Evolutionary conservation across 2,329 filamentous ascomycete genomes (phyloP).

Genomic region (Alternaria triticina): DNA sequence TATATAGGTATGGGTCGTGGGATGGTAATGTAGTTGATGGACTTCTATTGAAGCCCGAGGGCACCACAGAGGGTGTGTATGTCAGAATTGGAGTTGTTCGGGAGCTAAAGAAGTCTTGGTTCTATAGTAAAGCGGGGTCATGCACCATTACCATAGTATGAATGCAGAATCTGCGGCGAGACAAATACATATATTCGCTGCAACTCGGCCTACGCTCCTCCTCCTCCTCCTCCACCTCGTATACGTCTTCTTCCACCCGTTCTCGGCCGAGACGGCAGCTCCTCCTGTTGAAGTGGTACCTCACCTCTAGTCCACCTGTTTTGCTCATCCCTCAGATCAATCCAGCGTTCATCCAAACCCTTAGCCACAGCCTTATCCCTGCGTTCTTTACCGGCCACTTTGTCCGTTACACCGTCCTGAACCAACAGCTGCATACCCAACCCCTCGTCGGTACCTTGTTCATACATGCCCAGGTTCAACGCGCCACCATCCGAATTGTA

Average conservation of each 20-base stretch:
- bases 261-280: slow-evolving; percentile 9
- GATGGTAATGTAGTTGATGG: too few relatives aligned
- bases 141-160: too few relatives aligned
- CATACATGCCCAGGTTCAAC: slow-evolving; percentile 55
- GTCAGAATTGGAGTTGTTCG: too few relatives aligned
- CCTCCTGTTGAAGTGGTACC: not conserved
- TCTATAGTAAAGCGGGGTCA: too few relatives aligned
- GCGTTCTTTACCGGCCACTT: slow-evolving; percentile 1
- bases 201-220: too few relatives aligned
- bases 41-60: too few relatives aligned
- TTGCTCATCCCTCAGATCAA: slow-evolving; percentile 33
- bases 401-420: slow-evolving; percentile 44
- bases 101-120: too few relatives aligned
- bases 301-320: slow-evolving; percentile 26
- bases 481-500: slow-evolving; percentile 48
- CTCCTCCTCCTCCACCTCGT: slow-evolving; percentile 12
- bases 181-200: too few relatives aligned
- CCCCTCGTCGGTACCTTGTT: slow-evolving; percentile 47
- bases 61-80: too few relatives aligned
- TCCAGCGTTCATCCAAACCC: slow-evolving; percentile 51
- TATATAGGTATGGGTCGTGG: too few relatives aligned
- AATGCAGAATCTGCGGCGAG: too few relatives aligned
- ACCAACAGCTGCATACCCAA: slow-evolving; percentile 49
- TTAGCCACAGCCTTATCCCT: slow-evolving; percentile 17
- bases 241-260: slow-evolving; percentile 5